Percentiles rank a stretch among this genome's conserved stretches.
These are phyloP conservation scores for Laetiporus sulphureus DNA, from an alignment of 1,284 basidiomycete species.

Conservation along the genomic window DNA sequence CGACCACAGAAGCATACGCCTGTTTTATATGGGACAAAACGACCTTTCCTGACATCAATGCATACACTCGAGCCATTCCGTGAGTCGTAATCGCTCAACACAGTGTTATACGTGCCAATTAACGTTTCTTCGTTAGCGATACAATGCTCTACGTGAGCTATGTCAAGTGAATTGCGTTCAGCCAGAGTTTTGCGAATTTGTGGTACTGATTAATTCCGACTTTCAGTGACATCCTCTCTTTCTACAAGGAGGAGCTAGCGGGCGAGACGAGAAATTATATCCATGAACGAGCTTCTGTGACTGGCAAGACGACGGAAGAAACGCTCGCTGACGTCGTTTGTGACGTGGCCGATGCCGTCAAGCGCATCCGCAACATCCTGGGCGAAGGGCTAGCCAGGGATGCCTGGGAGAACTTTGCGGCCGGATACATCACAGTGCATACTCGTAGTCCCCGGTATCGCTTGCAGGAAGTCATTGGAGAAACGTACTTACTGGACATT, in stretches of 20 bases:
- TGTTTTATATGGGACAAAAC: conserved; percentile 14
- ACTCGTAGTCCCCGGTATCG: conserved; percentile 6
- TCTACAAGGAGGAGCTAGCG: conserved; percentile 14
- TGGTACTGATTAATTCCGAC: background rate
- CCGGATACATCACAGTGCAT: conserved; percentile 12
- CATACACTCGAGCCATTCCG: conserved; percentile 12
- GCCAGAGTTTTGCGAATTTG: too few species aligned
- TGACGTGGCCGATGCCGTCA: conserved; percentile 8
- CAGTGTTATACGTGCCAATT: background rate
- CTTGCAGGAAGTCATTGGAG: conserved; percentile 5
- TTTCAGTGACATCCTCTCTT: conserved; percentile 11
- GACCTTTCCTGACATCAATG: conserved; percentile 10
- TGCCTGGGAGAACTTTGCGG: conserved; percentile 13
- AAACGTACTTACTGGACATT: conserved; percentile 4
- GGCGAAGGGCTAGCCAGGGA: conserved; percentile 9
- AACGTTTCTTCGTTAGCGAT: conserved; percentile 6
- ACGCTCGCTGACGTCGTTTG: conserved; percentile 8
- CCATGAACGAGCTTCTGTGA: conserved; percentile 11
- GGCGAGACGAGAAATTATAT: conserved; percentile 11
- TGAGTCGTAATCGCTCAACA: conserved; percentile 7
- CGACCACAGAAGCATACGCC: conserved; percentile 11
- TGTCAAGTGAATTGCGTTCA: conserved; percentile 2
- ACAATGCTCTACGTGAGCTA: conserved; percentile 11
- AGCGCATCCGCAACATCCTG: conserved; percentile 10
- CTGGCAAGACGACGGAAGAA: conserved; percentile 3